Evolutionary conservation across 2,329 filamentous ascomycete species (phyloP).

Genomic region (Ceratocystis smalleyi): DNA sequence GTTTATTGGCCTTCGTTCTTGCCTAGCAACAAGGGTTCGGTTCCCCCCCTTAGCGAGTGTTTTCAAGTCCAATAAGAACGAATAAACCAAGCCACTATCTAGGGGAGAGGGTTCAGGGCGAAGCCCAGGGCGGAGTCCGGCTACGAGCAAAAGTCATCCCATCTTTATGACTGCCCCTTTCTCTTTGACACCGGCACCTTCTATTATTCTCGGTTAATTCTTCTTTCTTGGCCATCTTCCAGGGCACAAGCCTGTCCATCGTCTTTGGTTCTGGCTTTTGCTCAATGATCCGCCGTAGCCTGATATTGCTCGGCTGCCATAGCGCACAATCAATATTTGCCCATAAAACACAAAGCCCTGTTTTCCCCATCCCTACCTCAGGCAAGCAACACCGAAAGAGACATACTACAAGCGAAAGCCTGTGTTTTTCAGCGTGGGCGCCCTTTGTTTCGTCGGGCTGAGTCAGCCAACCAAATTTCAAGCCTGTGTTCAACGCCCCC

Average conservation of each 20-base stretch:
- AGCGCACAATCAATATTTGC: not conserved
- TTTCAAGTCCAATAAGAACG: not conserved
- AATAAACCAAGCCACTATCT: not conserved
- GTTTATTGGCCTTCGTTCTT: not conserved
- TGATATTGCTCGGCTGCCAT: not conserved
- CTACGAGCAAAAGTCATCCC: not conserved
- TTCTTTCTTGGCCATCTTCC: not conserved
- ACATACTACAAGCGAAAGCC: constrained; percentile 1
- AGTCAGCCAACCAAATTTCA: not conserved
- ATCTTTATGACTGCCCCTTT: not conserved
- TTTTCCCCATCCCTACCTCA: not conserved
- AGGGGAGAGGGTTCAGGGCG: too few relatives aligned
- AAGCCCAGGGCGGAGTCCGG: not conserved
- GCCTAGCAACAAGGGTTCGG: constrained; percentile 1
- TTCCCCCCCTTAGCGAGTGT: not conserved
- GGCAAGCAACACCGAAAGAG: not conserved
- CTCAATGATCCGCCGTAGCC: not conserved
- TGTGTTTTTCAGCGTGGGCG: not conserved
- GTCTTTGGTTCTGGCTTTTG: not conserved
- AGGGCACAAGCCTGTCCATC: not conserved
- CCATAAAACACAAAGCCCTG: not conserved
- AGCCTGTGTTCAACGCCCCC: not conserved
- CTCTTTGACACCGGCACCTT: constrained; percentile 2
- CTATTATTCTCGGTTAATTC: constrained; percentile 7
- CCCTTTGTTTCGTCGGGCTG: not conserved